Evolutionary conservation across 2,329 filamentous ascomycete species (phyloP), one percentile per base, ranked within the genome.

Genomic region (Penicillium glabrum): DNA sequence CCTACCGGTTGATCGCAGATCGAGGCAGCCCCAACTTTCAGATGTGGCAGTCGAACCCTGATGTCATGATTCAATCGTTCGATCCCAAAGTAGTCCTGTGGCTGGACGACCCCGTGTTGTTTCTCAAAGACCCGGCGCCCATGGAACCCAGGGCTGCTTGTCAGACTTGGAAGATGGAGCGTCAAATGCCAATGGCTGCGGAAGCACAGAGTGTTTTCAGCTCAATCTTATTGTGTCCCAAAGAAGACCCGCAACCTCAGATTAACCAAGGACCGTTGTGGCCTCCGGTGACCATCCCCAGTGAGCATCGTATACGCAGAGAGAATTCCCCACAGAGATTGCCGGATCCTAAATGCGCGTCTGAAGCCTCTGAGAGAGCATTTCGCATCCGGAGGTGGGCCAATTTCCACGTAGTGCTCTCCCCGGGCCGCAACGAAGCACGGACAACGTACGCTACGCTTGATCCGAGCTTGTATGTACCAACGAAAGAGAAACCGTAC

Each of bases 311-410:
- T 24, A 81, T 84, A 33, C 77, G 76, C n/a, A 69, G 75, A 0
- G 70, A 73, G 77, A 6, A 81, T 78, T 58, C 72, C 21, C 35
- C 3, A 11, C 14, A 35, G 11, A n/a, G 14, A 29, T 6, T 39
- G 21, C 13, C 23, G 5, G n/a, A 49, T 21, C 78, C 74, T 2
- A 80, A 82, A 57, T 76, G 77, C 33, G 85, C 73, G 70, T 3
- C 78, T 85, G 5, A 75, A 74, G 80, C 90, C 16, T 91, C 86
- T 4, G 83, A 90, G 47, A 80, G 82, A 16, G 85, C 85, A 0
- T 96, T 96, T 68, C 82, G 89, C 8, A 81, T 96, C 31, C 83
- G 88, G 41, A 85, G 87, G 59, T 95, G 90, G 90, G 84, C 91
- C 70, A 85, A 91, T 58, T 88, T 90, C 67, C 58, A 74, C 24